Evolutionary conservation across 257 asterid species (phyloP).

Genomic region (Plantago elongata): DNA sequence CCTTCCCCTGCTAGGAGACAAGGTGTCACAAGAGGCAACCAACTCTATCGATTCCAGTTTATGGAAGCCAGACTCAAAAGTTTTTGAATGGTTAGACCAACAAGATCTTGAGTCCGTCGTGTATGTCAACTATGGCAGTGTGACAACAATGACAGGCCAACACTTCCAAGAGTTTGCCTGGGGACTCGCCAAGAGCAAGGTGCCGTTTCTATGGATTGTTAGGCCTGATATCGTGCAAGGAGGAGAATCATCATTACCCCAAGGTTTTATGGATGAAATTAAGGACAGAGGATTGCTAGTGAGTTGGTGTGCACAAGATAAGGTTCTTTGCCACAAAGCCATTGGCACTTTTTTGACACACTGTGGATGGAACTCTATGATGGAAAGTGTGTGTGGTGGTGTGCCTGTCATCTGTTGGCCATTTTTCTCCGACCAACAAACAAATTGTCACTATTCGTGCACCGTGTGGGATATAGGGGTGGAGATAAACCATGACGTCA

Average conservation of each 20-base stretch:
- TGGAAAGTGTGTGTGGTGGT: slow-evolving; percentile 33
- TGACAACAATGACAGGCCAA: slow-evolving; percentile 37
- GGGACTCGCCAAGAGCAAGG: slow-evolving; percentile 48
- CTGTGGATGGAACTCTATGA: slow-evolving; percentile 52
- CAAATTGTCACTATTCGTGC: slow-evolving; percentile 42
- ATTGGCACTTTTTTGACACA: slow-evolving; percentile 44
- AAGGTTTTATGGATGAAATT: slow-evolving; percentile 36
- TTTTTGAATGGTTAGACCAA: slow-evolving; percentile 42
- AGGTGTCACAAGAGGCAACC: slow-evolving; percentile 20
- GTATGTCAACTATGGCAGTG: slow-evolving; percentile 52
- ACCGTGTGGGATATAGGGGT: slow-evolving; percentile 44
- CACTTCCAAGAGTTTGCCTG: slow-evolving; percentile 50
- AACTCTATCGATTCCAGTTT: slow-evolving; percentile 35
- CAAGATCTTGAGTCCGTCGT: slow-evolving; percentile 35
- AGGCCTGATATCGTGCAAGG: slow-evolving; percentile 46
- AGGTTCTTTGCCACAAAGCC: slow-evolving; percentile 33
- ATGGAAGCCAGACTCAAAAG: slow-evolving; percentile 39
- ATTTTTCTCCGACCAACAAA: slow-evolving; percentile 49
- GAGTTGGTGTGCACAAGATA: slow-evolving; percentile 49
- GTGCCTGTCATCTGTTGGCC: slow-evolving; percentile 58
- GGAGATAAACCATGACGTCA: slow-evolving; percentile 41
- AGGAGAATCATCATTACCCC: slow-evolving; percentile 18
- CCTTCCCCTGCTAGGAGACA: slow-evolving; percentile 28
- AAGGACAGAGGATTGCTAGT: slow-evolving; percentile 36
- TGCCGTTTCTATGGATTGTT: slow-evolving; percentile 47